These are phyloP conservation scores for Coemansia sp. DNA, from an alignment of 192 early-diverging fungal species.

Conservation along the genomic window DNA sequence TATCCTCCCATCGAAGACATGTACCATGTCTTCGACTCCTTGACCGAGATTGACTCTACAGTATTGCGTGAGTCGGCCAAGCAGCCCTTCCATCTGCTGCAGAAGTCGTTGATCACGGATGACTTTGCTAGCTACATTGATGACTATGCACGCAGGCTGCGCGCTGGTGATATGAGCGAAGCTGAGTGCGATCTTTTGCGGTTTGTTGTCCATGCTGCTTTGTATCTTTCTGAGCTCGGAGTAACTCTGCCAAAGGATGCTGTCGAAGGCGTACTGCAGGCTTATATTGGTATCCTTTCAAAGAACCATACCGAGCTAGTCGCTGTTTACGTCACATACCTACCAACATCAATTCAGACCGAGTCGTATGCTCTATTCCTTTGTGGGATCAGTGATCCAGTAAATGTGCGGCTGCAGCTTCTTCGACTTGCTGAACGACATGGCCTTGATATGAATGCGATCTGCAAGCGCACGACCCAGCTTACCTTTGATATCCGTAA, in stretches of 20 bases:
- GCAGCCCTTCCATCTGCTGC: slow-evolving; percentile 38
- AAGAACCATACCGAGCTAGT: slow-evolving; percentile 48
- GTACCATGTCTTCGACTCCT: slow-evolving; percentile 15
- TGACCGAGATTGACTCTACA: slow-evolving; percentile 23
- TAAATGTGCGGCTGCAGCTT: slow-evolving; percentile 42
- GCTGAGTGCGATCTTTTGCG: slow-evolving; percentile 58
- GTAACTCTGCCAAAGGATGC: slow-evolving; percentile 44
- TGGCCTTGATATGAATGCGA: slow-evolving; percentile 44
- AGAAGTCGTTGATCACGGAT: slow-evolving; percentile 26
- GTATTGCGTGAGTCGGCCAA: slow-evolving; percentile 19
- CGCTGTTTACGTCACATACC: slow-evolving; percentile 55
- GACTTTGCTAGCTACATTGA: slow-evolving; percentile 24
- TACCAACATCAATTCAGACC: slow-evolving; percentile 51
- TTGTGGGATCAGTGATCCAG: slow-evolving; percentile 27
- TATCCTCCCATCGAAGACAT: slow-evolving; percentile 19
- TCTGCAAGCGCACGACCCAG: slow-evolving; percentile 48
- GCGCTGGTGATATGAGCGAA: background rate
- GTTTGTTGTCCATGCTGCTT: slow-evolving; percentile 66
- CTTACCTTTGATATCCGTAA: slow-evolving; percentile 15
- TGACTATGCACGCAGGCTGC: slow-evolving; percentile 16
- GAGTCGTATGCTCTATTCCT: slow-evolving; percentile 59
- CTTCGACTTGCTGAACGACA: slow-evolving; percentile 43
- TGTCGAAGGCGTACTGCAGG: slow-evolving; percentile 56
- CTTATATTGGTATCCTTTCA: slow-evolving; percentile 56
- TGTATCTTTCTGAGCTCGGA: slow-evolving; percentile 63